Evolutionary conservation across 208 protist genomes (phyloP), one percentile per base, ranked within the genome.

Genomic region (Wallacemonas rigidus): DNA sequence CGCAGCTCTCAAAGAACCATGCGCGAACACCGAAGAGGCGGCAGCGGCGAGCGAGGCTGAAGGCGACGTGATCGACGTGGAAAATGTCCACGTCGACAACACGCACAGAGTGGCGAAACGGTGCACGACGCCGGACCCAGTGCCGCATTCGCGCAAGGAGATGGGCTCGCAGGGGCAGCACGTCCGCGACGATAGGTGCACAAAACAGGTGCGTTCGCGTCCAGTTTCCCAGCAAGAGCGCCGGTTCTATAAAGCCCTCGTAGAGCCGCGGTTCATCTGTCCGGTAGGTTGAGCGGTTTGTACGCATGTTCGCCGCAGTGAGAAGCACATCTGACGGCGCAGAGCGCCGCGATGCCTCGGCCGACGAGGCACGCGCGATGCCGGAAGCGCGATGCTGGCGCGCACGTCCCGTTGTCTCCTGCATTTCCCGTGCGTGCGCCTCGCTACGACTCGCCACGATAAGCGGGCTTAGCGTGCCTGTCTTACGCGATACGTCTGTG

Each of bases 41-140:
- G 61, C 69, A 87, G 43, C 64, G 69, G 7, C 58, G 64, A 11
- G 61, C 72, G 36, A 61, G 14, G 2, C 69, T 60, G 60, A 81
- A 83, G 1, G 64, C 72, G 41, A 88, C 65, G 53, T 76, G 84
- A 70, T 92, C 85, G 2, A 84, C 56, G 67, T 83, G 79, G 51
- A 88, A 83, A 6, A 88, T 63, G 77, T 92, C 88, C 9, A 90
- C 78, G 62, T 87, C 84, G 3, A 64, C 11, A 1, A 88, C 71
- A 3, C 35, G 4, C 60, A 82, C 43, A 35, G 12, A 11, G 38
- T 12, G 17, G 67, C 26, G 26, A 26, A 26, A 26, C 26, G 26
- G 44, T n/a, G 17, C 39, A 55, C 53, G 61, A 45, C 36, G 45
- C 57, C 11, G 15, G 64, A 12, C 41, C 26, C 8, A 79, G 14